Base-by-base conservation (phyloP, 2,329 filamentous ascomycete genomes). In the Elsinoe australis region DNA sequence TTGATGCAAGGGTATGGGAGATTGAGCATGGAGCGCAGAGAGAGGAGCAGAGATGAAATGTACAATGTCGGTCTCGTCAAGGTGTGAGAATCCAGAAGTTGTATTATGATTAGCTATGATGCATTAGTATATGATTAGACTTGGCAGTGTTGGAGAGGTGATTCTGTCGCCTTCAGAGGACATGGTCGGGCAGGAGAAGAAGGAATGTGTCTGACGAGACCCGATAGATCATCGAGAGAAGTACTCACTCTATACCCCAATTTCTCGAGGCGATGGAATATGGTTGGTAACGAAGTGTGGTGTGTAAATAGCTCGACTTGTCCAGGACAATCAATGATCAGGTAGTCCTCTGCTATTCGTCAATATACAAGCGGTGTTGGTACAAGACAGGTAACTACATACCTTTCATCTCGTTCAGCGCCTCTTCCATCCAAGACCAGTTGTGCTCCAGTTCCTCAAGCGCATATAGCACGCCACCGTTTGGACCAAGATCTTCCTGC, bases 301-400 rank as follows among this genome's bases (percentile, higher is more conserved):
- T 96, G 92, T 36, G 90, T 96, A 61, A 95, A 96, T 4, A 98
- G 76, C 68, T 98, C 92, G 41, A 96, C 90, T 65, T 98, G 92
- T 0, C 92, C 92, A 0, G 92, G 92, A 56, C 92, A 96, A 69
- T 98, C 92, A 55, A 98, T 95, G 8, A 98, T 68, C 49, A 98
- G 70, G 61, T 96, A 98, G 58, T 96, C 89, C 55, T 48, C 45
- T 48, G n/a, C 17, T 22, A 10, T 1, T 8, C 3, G 3, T 47
- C 21, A 41, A 24, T 41, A 6, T 15, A n/a, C n/a, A 28, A 3
- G 95, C 87, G 69, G 51, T 28, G 29, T 12, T 12, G 18, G 15
- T 4, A 14, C 33, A 28, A 19, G 15, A 18, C 22, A 42, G 35
- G 8, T 39, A 44, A 6, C 14, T 24, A 29, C 19, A 8, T 61